Conservation (phyloP, 495 filamentous ascomycete species). For the Rostrohypoxylon terebratum region DNA sequence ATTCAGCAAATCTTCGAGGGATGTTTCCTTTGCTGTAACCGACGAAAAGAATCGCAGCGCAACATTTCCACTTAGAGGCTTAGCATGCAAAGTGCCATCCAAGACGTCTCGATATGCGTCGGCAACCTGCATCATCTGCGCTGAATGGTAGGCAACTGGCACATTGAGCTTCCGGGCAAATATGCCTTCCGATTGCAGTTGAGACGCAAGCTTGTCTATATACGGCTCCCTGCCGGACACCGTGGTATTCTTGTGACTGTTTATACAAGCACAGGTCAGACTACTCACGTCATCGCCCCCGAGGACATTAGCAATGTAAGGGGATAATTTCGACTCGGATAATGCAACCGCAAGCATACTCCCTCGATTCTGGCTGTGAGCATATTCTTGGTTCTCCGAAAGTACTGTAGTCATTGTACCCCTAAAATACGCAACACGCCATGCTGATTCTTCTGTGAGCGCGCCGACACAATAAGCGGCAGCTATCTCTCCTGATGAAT, state of each 20-base stretch:
- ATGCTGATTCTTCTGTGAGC: background rate
- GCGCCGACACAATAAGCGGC: constrained; percentile 38
- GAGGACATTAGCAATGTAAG: constrained; percentile 54
- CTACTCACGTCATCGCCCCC: background rate
- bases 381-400: background rate
- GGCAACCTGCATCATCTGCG: constrained; percentile 51
- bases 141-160: constrained; percentile 56
- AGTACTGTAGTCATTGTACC: background rate
- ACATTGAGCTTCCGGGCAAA: constrained; percentile 57
- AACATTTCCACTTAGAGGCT: constrained; percentile 40
- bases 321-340: constrained; percentile 1
- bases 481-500: constrained; percentile 70
- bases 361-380: background rate
- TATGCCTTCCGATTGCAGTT: constrained; percentile 40
- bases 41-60: constrained; percentile 52
- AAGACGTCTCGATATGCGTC: constrained; percentile 51
- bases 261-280: constrained; percentile 56
- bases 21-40: constrained; percentile 39
- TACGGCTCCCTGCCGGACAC: constrained; percentile 51
- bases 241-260: constrained; percentile 59
- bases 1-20: constrained; percentile 41
- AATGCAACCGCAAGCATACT: background rate
- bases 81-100: background rate
- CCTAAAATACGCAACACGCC: constrained; percentile 12
- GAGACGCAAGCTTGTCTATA: constrained; percentile 49